Conservation (phyloP, 2,329 filamentous ascomycete genomes). For the Claviceps monticola region DNA sequence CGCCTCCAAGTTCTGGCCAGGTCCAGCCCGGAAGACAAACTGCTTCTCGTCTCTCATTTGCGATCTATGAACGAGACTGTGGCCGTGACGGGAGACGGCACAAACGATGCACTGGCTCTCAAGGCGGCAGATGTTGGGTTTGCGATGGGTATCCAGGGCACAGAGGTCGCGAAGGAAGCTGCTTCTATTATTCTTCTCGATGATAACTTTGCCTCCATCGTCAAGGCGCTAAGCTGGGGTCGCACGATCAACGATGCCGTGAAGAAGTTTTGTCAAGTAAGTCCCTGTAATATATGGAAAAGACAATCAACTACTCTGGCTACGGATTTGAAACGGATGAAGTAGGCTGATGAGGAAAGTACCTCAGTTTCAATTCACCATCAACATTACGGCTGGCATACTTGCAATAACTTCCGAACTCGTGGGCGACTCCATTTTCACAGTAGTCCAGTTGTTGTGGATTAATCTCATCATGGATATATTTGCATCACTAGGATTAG, state of each 20-base stretch:
- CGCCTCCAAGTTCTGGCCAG: conserved; percentile 54
- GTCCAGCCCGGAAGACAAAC: conserved; percentile 57
- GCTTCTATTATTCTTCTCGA: conserved; percentile 52
- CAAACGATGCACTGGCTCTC: conserved; percentile 51
- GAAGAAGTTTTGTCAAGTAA: conserved; percentile 47
- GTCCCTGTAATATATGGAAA: not conserved
- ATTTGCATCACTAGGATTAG: conserved; percentile 50
- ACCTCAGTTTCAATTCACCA: conserved; percentile 46
- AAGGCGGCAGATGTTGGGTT: conserved; percentile 55
- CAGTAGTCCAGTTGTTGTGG: conserved; percentile 54
- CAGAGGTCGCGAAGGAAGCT: conserved; percentile 52
- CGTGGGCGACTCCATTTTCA: conserved; percentile 37
- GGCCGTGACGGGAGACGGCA: conserved; percentile 53
- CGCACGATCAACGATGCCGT: conserved; percentile 50
- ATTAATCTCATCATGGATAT: conserved; percentile 59
- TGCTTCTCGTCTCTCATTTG: conserved; percentile 48
- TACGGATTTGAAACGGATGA: not conserved
- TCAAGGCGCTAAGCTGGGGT: conserved; percentile 48
- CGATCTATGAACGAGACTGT: conserved; percentile 53
- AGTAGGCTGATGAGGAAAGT: not conserved
- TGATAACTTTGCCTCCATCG: conserved; percentile 52
- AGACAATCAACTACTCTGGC: not conserved
- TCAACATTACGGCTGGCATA: conserved; percentile 53
- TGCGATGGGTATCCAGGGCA: conserved; percentile 53
- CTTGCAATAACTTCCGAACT: conserved; percentile 51